phyloP scores from a whole-genome alignment of 2,329 filamentous ascomycete species.

The Verticillium longisporum region DNA sequence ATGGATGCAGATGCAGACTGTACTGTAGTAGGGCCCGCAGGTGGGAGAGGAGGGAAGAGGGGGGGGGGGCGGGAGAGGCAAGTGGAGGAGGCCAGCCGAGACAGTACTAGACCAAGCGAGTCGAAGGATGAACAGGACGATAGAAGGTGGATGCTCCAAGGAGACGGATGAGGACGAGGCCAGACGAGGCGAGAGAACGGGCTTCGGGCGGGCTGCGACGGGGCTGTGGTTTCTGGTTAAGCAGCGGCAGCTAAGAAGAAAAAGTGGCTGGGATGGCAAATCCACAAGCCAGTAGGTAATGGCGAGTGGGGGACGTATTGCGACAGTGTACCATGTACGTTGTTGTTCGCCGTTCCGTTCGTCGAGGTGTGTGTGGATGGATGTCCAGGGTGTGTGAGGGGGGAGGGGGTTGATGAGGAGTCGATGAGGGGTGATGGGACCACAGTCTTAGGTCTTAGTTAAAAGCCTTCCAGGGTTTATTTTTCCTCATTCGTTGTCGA shows the following conservation, averaged over 20 bases:
- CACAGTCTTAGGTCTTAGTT: not conserved
- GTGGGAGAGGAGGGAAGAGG: not conserved
- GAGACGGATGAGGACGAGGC: not conserved
- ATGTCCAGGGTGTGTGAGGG: not conserved
- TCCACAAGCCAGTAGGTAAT: not conserved
- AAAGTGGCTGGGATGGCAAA: conserved; percentile 1
- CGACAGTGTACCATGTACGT: conserved; percentile 1
- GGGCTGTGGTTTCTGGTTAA: not conserved
- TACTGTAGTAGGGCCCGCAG: not conserved
- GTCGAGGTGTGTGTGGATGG: not conserved
- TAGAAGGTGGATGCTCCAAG: not conserved
- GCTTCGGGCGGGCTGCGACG: not conserved
- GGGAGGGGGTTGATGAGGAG: not conserved
- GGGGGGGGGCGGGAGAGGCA: not conserved
- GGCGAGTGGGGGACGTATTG: conserved; percentile 5
- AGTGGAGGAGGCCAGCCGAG: not conserved
- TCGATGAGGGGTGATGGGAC: not conserved
- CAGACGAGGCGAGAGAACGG: not conserved
- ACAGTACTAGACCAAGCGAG: not conserved
- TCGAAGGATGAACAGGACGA: not conserved
- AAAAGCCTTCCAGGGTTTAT: not conserved
- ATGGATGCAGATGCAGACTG: not conserved
- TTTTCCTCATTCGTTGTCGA: not conserved
- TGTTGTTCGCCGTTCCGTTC: not conserved
- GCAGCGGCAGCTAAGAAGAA: conserved; percentile 1